phyloP scores from a whole-genome alignment of 305 asterid species.

The Euphrasia arctica region DNA sequence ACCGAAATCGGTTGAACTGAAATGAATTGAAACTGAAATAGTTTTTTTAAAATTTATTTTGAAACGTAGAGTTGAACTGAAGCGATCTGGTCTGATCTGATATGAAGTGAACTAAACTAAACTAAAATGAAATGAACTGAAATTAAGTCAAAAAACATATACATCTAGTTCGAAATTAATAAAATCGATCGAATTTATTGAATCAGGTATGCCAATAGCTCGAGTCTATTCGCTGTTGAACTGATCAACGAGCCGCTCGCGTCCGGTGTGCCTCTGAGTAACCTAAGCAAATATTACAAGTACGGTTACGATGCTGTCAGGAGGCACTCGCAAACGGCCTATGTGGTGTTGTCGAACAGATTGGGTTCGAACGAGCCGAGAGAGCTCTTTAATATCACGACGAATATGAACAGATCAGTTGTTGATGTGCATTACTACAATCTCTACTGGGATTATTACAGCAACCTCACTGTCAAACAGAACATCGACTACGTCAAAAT shows the following conservation, averaged over 20 bases:
- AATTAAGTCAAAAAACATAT: no score
- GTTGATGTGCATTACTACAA: slow-evolving; percentile 71
- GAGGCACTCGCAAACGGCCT: slow-evolving; percentile 35
- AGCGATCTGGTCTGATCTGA: no score
- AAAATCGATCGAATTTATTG: no score
- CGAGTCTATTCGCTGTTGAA: slow-evolving; percentile 54
- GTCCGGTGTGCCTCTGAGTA: slow-evolving; percentile 34
- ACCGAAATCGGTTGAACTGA: no score
- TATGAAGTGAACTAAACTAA: no score
- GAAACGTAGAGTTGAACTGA: no score
- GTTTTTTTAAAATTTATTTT: no score
- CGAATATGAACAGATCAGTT: slow-evolving; percentile 38
- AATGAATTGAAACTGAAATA: no score
- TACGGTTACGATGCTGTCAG: slow-evolving; percentile 46
- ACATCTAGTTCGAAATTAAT: neutral
- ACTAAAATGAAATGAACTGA: no score
- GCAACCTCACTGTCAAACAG: slow-evolving; percentile 43
- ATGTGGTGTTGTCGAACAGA: slow-evolving; percentile 47
- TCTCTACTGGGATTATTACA: slow-evolving; percentile 40
- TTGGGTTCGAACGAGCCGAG: slow-evolving; percentile 36
- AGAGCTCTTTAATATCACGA: slow-evolving; percentile 49
- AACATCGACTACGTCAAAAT: slow-evolving; percentile 48
- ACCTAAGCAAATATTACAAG: slow-evolving; percentile 32
- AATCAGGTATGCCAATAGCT: slow-evolving; percentile 39
- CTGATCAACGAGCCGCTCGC: slow-evolving; percentile 60